Conservation (phyloP, 352 stramenopile genomes). For the Detonula confervacea region DNA sequence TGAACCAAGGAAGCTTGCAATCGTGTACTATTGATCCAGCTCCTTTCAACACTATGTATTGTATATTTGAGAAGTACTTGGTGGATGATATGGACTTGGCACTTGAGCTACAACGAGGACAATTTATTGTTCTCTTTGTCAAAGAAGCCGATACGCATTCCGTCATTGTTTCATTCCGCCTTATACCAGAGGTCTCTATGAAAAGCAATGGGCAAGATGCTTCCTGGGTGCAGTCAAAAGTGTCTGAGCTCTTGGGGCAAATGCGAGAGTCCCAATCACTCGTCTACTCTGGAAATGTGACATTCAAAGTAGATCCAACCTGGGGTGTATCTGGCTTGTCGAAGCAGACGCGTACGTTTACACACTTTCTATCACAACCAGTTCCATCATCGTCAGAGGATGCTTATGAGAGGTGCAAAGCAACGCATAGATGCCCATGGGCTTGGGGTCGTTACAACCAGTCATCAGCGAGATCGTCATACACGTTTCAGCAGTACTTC, state of each 20-base stretch:
- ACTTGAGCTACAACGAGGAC: constrained; percentile 61
- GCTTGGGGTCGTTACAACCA: constrained; percentile 89
- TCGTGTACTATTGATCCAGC: constrained; percentile 58
- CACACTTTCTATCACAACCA: constrained; percentile 40
- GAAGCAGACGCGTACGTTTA: constrained; percentile 35
- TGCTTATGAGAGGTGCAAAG: constrained; percentile 93
- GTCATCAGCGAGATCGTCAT: constrained; percentile 74
- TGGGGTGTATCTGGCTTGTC: constrained; percentile 77
- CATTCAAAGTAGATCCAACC: constrained; percentile 70
- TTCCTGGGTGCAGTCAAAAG: constrained; percentile 47
- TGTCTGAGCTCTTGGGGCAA: constrained; percentile 65
- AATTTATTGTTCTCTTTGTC: constrained; percentile 81
- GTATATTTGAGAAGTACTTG: constrained; percentile 81
- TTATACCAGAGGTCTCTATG: constrained; percentile 55
- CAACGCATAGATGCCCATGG: constrained; percentile 91
- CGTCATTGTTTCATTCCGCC: constrained; percentile 81
- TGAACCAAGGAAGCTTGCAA: constrained; percentile 70
- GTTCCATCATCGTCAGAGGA: constrained; percentile 39
- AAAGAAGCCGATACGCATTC: constrained; percentile 71
- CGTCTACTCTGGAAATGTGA: constrained; percentile 83
- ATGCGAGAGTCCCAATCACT: constrained; percentile 60
- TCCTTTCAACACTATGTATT: constrained; percentile 63
- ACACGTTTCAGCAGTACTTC: constrained; percentile 88
- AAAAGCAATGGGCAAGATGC: constrained; percentile 19
- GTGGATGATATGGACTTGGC: constrained; percentile 73